Evolutionary conservation across 1,284 basidiomycete genomes (phyloP).

Genomic region (Tylopilus orsonianus): DNA sequence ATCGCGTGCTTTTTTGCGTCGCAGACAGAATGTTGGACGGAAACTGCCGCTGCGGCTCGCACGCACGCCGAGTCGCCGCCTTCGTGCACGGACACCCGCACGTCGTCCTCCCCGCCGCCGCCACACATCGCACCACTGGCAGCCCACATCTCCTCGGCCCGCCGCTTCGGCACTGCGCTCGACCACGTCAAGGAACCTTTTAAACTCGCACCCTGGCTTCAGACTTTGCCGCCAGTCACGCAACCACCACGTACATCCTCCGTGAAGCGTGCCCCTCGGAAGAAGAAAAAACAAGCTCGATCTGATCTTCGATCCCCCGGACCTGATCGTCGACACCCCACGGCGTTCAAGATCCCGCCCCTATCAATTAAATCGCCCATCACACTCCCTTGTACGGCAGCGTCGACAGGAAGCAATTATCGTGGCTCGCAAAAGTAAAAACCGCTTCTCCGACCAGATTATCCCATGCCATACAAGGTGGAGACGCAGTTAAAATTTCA

Average conservation of each 20-base stretch:
- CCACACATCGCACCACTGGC: not conserved
- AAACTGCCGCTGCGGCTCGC: slow-evolving; percentile 12
- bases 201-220: slow-evolving; percentile 6
- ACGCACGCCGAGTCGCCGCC: not conserved
- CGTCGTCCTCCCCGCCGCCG: slow-evolving; percentile 4
- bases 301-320: slow-evolving; percentile 33
- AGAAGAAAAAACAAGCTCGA: slow-evolving; percentile 8
- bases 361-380: slow-evolving; percentile 25
- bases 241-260: slow-evolving; percentile 20
- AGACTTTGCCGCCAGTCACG: slow-evolving; percentile 11
- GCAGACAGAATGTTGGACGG: slow-evolving; percentile 10
- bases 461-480: not conserved
- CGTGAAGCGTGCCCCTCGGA: slow-evolving; percentile 28
- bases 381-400: slow-evolving; percentile 17
- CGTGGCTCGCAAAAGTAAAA: no score
- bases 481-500: slow-evolving; percentile 7
- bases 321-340: slow-evolving; percentile 30
- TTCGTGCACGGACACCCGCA: not conserved
- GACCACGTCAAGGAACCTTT: slow-evolving; percentile 21
- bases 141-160: slow-evolving; percentile 18
- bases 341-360: slow-evolving; percentile 7
- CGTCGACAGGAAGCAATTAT: slow-evolving; percentile 3
- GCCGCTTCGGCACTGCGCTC: not conserved
- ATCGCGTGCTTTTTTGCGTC: not conserved
- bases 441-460: no score